phyloP scores from a whole-genome alignment of 176 grass and related monocot species.

The Alopecurus myosuroides region DNA sequence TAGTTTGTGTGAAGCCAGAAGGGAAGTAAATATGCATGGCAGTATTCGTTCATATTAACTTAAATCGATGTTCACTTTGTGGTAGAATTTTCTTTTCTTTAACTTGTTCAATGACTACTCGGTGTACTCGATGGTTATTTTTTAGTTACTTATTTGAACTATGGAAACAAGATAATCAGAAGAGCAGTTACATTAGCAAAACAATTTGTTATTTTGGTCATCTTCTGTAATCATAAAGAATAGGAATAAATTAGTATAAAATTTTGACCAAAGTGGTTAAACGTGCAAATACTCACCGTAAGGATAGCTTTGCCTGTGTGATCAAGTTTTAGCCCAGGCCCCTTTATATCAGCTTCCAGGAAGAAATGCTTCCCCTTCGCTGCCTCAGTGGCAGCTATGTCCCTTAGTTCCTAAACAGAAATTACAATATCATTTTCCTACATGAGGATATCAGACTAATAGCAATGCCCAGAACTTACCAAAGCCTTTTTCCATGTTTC shows the following conservation, averaged over 20 bases:
- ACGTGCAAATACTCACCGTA: constrained; percentile 58
- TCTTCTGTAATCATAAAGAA: constrained; percentile 10
- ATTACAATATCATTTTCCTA: neutral
- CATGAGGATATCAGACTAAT: neutral
- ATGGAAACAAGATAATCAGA: neutral
- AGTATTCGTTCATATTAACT: neutral
- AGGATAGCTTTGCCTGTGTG: constrained; percentile 88
- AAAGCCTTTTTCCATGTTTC: constrained; percentile 79
- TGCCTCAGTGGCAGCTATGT: constrained; percentile 48
- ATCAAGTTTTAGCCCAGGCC: constrained; percentile 91
- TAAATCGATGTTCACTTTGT: neutral
- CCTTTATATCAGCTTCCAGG: constrained; percentile 89
- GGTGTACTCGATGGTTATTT: neutral
- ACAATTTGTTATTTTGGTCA: neutral
- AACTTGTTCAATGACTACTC: neutral
- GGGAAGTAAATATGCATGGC: neutral
- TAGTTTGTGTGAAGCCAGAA: neutral
- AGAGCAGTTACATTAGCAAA: constrained; percentile 1
- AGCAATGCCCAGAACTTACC: constrained; percentile 47
- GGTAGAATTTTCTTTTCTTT: neutral
- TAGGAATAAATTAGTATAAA: neutral
- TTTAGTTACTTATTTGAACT: neutral
- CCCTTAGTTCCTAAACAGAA: constrained; percentile 72
- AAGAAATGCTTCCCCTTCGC: constrained; percentile 95
- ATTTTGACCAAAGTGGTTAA: neutral